Conservation (phyloP, 257 asterid genomes). For the Ligustrum vulgare region DNA sequence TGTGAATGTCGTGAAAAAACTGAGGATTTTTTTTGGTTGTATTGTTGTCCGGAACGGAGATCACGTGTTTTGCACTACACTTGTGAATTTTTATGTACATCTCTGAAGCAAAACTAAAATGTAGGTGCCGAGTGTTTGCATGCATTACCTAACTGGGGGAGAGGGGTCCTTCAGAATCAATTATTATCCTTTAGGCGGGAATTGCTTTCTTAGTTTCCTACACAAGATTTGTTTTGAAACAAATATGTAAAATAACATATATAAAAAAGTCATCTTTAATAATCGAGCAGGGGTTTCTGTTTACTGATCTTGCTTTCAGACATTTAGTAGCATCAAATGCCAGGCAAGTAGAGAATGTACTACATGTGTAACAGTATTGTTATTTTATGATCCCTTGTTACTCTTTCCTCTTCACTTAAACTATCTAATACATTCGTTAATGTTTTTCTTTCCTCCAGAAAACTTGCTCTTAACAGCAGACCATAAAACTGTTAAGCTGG, state of each 20-base stretch:
- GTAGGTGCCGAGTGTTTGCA: not conserved
- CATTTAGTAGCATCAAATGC: not conserved
- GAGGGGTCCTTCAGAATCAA: not conserved
- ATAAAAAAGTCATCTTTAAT: not conserved
- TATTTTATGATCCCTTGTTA: not conserved
- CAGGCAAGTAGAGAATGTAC: not conserved
- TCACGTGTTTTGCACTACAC: not conserved
- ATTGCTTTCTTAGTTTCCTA: not conserved
- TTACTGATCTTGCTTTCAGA: not conserved
- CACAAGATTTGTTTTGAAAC: not conserved
- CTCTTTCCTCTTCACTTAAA: not conserved
- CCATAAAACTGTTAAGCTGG: slow-evolving; percentile 75
- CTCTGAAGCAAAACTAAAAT: not conserved
- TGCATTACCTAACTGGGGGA: not conserved
- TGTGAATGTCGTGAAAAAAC: slow-evolving; percentile 1
- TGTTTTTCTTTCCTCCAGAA: slow-evolving; percentile 45
- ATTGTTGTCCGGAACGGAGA: not conserved
- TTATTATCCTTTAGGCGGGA: not conserved
- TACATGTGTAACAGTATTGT: not conserved
- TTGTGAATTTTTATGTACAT: not conserved
- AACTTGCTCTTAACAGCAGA: slow-evolving; percentile 91
- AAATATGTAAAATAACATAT: not conserved
- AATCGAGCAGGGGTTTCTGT: not conserved
- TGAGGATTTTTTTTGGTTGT: not conserved
- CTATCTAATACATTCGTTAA: not conserved